Base-by-base conservation (phyloP, 768 basidiomycete genomes). In the Russula emetica region DNA sequence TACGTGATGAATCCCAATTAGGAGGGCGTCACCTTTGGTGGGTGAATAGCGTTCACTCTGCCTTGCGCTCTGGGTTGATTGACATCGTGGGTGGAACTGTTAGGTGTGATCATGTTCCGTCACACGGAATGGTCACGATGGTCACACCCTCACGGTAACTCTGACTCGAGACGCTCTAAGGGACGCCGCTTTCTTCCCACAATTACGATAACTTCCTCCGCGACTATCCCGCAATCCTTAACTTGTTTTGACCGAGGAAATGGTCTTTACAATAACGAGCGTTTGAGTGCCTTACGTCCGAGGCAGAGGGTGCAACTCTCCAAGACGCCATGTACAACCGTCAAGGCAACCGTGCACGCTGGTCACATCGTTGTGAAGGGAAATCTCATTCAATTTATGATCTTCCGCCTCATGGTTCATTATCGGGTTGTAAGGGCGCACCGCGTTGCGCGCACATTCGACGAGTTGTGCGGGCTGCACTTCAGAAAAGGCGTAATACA, bases 151-250 rank as follows among this genome's bases (percentile, higher is more conserved):
- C n/a, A n/a, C n/a, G n/a, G n/a, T n/a, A n/a, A n/a, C n/a, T n/a
- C n/a, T n/a, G n/a, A n/a, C n/a, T n/a, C n/a, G n/a, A n/a, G n/a
- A n/a, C n/a, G n/a, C n/a, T n/a, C n/a, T n/a, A n/a, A n/a, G n/a
- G n/a, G n/a, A n/a, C n/a, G n/a, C n/a, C n/a, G n/a, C 13, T 34
- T 24, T 26, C 26, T 50, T 28, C n/a, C 24, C 22, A 11, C n/a
- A n/a, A 26, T 14, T 14, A 49, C 24, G 3, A 49, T 3, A 56
- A 62, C 22, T 54, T 68, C 36, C 54, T 66, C 20, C 64, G 67
- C 38, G 50, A 55, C 28, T 80, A 76, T 54, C 86, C 85, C n/a
- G n/a, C n/a, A 0, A 87, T 89, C 70, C 88, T 0, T 90, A 92
- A 69, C 85, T 88, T 3, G 75, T 91, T 24, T n/a, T 92, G 54